Evolutionary conservation across 2,329 filamentous ascomycete genomes (phyloP), one percentile per base, ranked within the genome.

Genomic region (Verticillium alfalfae): DNA sequence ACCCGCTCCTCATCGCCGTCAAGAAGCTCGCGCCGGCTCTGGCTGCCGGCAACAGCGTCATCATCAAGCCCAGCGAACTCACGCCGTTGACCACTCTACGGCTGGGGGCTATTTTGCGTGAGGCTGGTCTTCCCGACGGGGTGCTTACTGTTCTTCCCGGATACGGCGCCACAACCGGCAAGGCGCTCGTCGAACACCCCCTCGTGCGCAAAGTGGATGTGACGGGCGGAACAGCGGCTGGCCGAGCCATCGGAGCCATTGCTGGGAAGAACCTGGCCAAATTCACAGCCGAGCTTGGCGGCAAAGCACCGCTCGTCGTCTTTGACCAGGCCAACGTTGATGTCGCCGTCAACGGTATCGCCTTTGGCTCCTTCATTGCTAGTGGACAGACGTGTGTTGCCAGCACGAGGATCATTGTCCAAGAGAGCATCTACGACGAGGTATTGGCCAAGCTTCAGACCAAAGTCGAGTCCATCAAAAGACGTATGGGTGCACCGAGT

Each of bases 391-490:
- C 81, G 1, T 85, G 83, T 65, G 89, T 89, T 60, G 89, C 89
- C 7, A 88, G 88, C 59, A 92, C 89, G 45, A 84, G 91, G 69
- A 85, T 94, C 70, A 86, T 92, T 72, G 89, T 93, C 22, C 85
- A 93, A 67, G 85, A 88, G 64, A 75, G 74, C 39, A 84, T 93
- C 69, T 83, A 90, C 69, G 81, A 87, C 67, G 78, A 83, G 68
- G 86, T 93, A 68, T 71, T 92, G 56, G 76, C 83, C 66, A 79
- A 79, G 61, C 88, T 94, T 72, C 84, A 81, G 74, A 76, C 78
- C 69, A 88, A 90, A 67, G 86, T 87, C 16, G 73, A 79, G n/a
- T 83, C 79, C 5, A 83, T 86, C 36, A 68, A 76, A 0, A 70
- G 75, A 3, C 79, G 82, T 5, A 85, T 88, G 70, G 87, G 86